A percentile compares a stretch with the other conserved stretches of the same genome.
phyloP scores from a whole-genome alignment of 2,329 filamentous ascomycete species.

The Diaporthe destruens region DNA sequence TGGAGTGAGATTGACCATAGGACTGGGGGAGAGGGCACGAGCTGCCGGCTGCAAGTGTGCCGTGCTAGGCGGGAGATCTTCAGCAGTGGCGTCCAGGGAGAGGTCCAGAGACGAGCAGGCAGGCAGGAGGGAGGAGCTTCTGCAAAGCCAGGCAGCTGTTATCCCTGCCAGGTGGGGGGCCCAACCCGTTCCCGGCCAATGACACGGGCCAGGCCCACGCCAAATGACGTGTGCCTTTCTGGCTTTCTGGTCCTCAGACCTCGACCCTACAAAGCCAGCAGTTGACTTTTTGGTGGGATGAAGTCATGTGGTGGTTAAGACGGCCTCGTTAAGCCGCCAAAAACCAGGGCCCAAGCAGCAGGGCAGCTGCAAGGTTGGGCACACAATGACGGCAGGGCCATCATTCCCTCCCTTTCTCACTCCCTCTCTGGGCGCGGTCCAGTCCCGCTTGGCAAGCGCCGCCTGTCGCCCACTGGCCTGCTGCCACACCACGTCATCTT shows the following conservation, averaged over 20 bases:
- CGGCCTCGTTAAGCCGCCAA: slow-evolving; percentile 13
- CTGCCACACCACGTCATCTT: slow-evolving; percentile 32
- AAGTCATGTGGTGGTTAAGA: slow-evolving; percentile 30
- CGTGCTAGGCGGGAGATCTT: slow-evolving; percentile 26
- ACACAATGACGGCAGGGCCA: slow-evolving; percentile 1
- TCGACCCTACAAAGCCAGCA: slow-evolving; percentile 12
- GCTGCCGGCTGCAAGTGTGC: slow-evolving; percentile 15
- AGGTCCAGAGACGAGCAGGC: neutral
- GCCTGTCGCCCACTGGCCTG: slow-evolving; percentile 19
- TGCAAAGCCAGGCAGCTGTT: neutral
- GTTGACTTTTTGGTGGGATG: slow-evolving; percentile 17
- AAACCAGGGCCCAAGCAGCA: slow-evolving; percentile 8
- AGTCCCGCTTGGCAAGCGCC: slow-evolving; percentile 20
- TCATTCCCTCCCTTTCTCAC: neutral
- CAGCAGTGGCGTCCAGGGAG: slow-evolving; percentile 18
- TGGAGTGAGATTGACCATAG: neutral
- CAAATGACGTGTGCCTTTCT: slow-evolving; percentile 28
- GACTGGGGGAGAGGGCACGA: neutral
- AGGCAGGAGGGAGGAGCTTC: neutral
- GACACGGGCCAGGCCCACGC: neutral
- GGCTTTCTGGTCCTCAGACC: slow-evolving; percentile 13
- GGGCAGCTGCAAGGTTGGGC: neutral
- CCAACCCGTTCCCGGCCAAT: neutral
- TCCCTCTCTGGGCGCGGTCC: neutral
- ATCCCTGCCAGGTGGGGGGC: slow-evolving; percentile 21